Evolutionary conservation across 441 rosid genomes (phyloP).

Genomic region (Pelargonium myrrhifolium): DNA sequence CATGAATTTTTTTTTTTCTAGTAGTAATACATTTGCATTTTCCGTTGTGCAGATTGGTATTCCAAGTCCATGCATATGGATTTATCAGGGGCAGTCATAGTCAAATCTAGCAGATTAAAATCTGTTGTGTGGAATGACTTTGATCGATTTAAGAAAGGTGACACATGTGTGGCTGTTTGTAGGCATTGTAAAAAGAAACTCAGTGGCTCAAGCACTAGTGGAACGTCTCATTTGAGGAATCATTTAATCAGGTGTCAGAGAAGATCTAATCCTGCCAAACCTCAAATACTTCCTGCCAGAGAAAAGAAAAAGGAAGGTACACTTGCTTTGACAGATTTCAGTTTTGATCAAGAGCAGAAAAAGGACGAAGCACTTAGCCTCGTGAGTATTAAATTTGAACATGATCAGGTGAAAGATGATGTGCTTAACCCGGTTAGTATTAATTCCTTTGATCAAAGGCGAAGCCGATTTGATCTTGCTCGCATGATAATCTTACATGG

Average conservation of each 20-base stretch:
- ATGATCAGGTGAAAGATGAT: slow-evolving; percentile 38
- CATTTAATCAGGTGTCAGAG: slow-evolving; percentile 64
- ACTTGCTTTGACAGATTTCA: slow-evolving; percentile 25
- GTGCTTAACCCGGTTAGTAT: slow-evolving; percentile 13
- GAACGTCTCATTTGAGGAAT: slow-evolving; percentile 69
- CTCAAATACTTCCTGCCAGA: slow-evolving; percentile 24
- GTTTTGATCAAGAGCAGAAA: slow-evolving; percentile 35
- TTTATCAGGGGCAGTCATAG: slow-evolving; percentile 56
- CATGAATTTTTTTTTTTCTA: not conserved
- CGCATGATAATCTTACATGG: slow-evolving; percentile 65
- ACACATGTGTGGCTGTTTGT: slow-evolving; percentile 52
- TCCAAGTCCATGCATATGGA: slow-evolving; percentile 40
- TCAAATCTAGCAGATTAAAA: slow-evolving; percentile 55
- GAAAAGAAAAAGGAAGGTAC: slow-evolving; percentile 53
- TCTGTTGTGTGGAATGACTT: slow-evolving; percentile 81
- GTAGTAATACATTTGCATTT: not conserved
- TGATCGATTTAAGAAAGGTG: slow-evolving; percentile 60
- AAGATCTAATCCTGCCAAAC: slow-evolving; percentile 31
- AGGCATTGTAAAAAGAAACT: slow-evolving; percentile 64
- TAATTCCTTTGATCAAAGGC: slow-evolving; percentile 46
- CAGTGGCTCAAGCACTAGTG: slow-evolving; percentile 69
- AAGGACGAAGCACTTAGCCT: slow-evolving; percentile 37
- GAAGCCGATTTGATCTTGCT: slow-evolving; percentile 60
- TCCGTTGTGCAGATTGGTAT: slow-evolving; percentile 21
- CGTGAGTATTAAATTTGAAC: slow-evolving; percentile 42